These are phyloP conservation scores for Metschnikowia baotianmanensis DNA, from an alignment of 805 yeast species.

Conservation along the genomic window DNA sequence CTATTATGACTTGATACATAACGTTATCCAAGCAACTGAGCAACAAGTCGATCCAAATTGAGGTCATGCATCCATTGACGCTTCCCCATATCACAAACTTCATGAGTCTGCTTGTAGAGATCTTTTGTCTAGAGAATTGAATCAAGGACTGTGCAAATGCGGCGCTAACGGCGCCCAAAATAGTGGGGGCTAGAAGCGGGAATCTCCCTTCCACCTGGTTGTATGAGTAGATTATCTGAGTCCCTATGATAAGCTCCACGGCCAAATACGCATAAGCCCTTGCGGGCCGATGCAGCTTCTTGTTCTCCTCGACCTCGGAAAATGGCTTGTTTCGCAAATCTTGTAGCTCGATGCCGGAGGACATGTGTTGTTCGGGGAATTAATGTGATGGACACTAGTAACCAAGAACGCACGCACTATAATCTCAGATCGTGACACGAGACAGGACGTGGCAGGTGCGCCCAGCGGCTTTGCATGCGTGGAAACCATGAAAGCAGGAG, in stretches of 20 bases:
- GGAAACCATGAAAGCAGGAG: too few relatives aligned
- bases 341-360: conserved; percentile 17
- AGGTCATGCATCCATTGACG: conserved; percentile 54
- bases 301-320: conserved; percentile 11
- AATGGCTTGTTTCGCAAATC: conserved; percentile 20
- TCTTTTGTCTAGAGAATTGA: conserved; percentile 33
- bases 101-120: conserved; percentile 28
- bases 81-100: conserved; percentile 62
- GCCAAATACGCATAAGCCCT: conserved; percentile 21
- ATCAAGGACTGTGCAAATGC: conserved; percentile 42
- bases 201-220: conserved; percentile 19
- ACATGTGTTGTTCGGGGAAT: conserved; percentile 12
- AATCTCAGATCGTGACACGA: background rate
- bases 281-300: conserved; percentile 4
- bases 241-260: conserved; percentile 27
- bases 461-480: too few relatives aligned
- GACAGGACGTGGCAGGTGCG: too few relatives aligned
- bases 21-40: conserved; percentile 34
- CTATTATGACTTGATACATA: conserved; percentile 43
- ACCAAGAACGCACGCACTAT: background rate
- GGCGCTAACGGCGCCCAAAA: conserved; percentile 40
- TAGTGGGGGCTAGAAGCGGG: conserved; percentile 36
- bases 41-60: conserved; percentile 53
- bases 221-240: conserved; percentile 30
- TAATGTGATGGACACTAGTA: too few relatives aligned